Evolutionary conservation across 1,139 yeast species (phyloP).

Genomic region (Saccharomyces hybrid): DNA sequence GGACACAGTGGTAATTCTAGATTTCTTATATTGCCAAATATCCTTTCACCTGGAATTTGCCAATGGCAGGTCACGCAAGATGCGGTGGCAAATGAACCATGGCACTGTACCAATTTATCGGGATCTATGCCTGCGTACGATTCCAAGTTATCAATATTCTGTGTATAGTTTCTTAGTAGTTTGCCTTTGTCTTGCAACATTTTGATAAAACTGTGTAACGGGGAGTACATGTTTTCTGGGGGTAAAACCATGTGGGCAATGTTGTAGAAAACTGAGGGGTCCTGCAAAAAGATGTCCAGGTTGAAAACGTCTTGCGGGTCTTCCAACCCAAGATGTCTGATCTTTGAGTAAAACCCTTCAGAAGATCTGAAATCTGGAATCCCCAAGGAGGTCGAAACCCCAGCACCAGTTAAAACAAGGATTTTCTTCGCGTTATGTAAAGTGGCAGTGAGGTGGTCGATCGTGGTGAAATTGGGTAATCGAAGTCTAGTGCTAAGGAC

Average conservation of each 20-base stretch:
- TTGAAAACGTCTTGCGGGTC: slow-evolving; percentile 97
- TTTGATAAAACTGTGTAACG: slow-evolving; percentile 78
- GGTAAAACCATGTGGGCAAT: slow-evolving; percentile 87
- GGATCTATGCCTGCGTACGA: slow-evolving; percentile 67
- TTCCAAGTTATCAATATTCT: slow-evolving; percentile 89
- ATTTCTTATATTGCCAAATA: slow-evolving; percentile 54
- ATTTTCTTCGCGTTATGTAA: slow-evolving; percentile 53
- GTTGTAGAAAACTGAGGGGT: slow-evolving; percentile 77
- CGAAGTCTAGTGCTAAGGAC: slow-evolving; percentile 50
- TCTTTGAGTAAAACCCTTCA: slow-evolving; percentile 72
- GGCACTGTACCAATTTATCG: slow-evolving; percentile 82
- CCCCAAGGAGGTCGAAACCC: slow-evolving; percentile 86
- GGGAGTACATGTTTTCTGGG: slow-evolving; percentile 64
- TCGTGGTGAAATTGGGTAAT: slow-evolving; percentile 44
- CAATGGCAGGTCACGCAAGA: slow-evolving; percentile 75
- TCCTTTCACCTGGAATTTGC: slow-evolving; percentile 57
- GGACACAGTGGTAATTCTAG: slow-evolving; percentile 69
- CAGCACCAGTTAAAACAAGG: slow-evolving; percentile 88
- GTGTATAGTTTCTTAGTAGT: slow-evolving; percentile 82
- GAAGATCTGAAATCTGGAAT: slow-evolving; percentile 93
- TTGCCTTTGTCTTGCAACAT: slow-evolving; percentile 70
- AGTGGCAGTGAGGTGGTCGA: slow-evolving; percentile 53
- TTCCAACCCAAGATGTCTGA: slow-evolving; percentile 61
- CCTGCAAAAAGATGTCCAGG: slow-evolving; percentile 59
- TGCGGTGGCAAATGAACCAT: slow-evolving; percentile 91